Base-by-base conservation (phyloP, 2,329 filamentous ascomycete species). In the Colletotrichum sp. region DNA sequence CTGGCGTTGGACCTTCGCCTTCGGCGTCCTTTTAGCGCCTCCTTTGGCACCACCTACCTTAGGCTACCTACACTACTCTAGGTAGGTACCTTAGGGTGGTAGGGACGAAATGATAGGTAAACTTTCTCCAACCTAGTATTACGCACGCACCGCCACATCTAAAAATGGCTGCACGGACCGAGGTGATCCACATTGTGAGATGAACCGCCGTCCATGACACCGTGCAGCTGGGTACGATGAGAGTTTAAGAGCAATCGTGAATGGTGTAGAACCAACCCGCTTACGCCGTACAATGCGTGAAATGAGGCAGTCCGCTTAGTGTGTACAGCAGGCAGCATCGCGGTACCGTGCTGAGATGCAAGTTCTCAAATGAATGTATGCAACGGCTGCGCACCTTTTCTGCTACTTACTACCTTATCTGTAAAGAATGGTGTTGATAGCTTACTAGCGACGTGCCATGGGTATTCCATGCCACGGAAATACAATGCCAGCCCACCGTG, bases 131-230 rank as follows among this genome's bases (percentile, higher is more conserved):
- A 32, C 30, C 30, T 32, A 48, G n/a, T 48, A 48, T 21, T 12
- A 60, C 58, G 32, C 36, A 52, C 43, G 66, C 71, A 73, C 71
- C 30, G 72, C 72, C 72, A 64, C 67, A 65, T 58, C 43, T 71
- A 48, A 60, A 65, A 64, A 64, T 74, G 71, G 55, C 34, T 52
- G 36, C 64, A 26, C 30, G 16, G 65, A 65, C 36, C 63, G 34
- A 65, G 34, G 32, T 65, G 34, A 28, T 26, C 34, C 61, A 38
- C 24, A 43, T 65, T 64, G 43, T 64, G 38, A 66, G 38, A 57
- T 57, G 43, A 57, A 57, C 43, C 43, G 18, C 43, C 43, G 6
- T 48, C 43, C 43, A 48, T 48, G 43, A 21, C 43, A 48, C 61
- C 61, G n/a, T 65, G 61, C 64, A 34, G 60, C 18, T 13, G 12